Evolutionary conservation across 345 rosid species (phyloP), one percentile per base, ranked within the genome.

Genomic region (Kandelia obovata): DNA sequence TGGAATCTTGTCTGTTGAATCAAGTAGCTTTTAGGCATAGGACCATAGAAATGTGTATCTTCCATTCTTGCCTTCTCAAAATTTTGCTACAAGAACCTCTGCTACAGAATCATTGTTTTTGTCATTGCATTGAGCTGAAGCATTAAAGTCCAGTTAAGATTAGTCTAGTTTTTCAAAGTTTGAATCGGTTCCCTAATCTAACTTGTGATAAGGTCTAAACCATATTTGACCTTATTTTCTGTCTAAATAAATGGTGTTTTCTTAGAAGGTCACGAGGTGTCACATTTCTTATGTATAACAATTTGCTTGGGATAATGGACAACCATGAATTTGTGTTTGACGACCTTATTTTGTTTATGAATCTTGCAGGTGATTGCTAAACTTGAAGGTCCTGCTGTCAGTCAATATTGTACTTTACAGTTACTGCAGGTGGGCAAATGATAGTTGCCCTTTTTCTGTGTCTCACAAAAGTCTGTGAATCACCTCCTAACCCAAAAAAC

Each of bases 341-440:
- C 66, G 27, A 27, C 28, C 53, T 74, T 37, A 39, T 56, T 70
- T 27, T 6, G 53, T 61, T 21, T 69, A 6, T 6, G 62, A 72
- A 56, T 79, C 63, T 64, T 34, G 55, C 79, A 95, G 98, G 99
- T 92, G 69, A 95, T 95, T 74, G 92, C 98, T 51, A 95, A 95
- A 81, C 96, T 95, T 26, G 97, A 95, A 90, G 96, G 98, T 77
- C 88, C 96, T 75, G 98, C 92, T 64, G 99, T 95, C 69, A 89
- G 96, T 81, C 99, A 92, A 82, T 95, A 95, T 59, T 87, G 92
- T 78, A 96, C 99, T 70, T 82, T 95, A 68, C 96, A 96, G 61
- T 80, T 95, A 70, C 80, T 93, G 69, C 97, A 88, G 96, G 98
- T 93, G 79, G 62, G 61, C 10, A 31, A 64, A 58, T 46, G 62